Conservation (phyloP, 2,329 filamentous ascomycete genomes). For the Verticillium dahliae region DNA sequence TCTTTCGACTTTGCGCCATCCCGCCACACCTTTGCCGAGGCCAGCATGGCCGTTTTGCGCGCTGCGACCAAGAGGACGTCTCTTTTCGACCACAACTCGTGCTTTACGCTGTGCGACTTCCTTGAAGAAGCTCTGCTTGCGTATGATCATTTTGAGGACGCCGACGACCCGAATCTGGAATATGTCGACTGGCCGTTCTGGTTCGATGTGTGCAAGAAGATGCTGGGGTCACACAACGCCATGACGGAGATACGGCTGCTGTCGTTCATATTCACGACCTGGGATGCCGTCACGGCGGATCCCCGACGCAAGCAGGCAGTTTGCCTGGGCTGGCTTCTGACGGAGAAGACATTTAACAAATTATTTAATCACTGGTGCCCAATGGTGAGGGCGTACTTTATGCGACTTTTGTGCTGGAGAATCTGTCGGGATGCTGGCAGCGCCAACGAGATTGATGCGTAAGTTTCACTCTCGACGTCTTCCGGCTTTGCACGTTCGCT, state of each 20-base stretch:
- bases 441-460: slow-evolving; percentile 60
- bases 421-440: slow-evolving; percentile 70
- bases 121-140: slow-evolving; percentile 74
- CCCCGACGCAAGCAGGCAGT: slow-evolving; percentile 61
- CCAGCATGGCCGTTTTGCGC: slow-evolving; percentile 68
- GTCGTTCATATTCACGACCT: slow-evolving; percentile 73
- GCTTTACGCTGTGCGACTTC: slow-evolving; percentile 87
- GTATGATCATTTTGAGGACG: slow-evolving; percentile 39
- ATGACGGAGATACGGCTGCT: slow-evolving; percentile 84
- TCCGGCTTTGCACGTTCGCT: neutral
- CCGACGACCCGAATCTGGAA: slow-evolving; percentile 27
- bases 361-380: slow-evolving; percentile 94
- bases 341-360: slow-evolving; percentile 67
- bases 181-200: slow-evolving; percentile 78
- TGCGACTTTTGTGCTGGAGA: slow-evolving; percentile 85
- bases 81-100: slow-evolving; percentile 74
- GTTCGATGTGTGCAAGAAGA: slow-evolving; percentile 71
- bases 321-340: slow-evolving; percentile 69
- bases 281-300: slow-evolving; percentile 65
- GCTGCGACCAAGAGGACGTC: slow-evolving; percentile 70
- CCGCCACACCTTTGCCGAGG: slow-evolving; percentile 67
- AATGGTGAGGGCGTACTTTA: slow-evolving; percentile 90
- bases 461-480: slow-evolving; percentile 29
- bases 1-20: slow-evolving; percentile 30
- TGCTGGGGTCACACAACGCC: slow-evolving; percentile 78